Base-by-base conservation (phyloP, 768 basidiomycete genomes). In the Rhodocollybia butyracea region DNA sequence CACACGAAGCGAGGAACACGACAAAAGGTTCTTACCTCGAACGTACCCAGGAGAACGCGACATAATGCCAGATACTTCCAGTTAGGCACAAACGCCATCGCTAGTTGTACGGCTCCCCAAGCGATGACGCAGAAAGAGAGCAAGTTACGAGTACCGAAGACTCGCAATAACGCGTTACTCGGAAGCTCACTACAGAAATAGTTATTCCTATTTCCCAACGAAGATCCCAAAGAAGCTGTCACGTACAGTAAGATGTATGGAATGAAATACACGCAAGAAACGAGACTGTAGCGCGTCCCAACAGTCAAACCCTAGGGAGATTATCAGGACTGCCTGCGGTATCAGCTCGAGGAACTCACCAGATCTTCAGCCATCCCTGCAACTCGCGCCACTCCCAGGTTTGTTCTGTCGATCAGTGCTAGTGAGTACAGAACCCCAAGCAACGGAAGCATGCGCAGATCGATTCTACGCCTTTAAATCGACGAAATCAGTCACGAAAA, bases 341-440 rank as follows among this genome's bases (percentile, higher is more conserved):
- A n/a, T n/a, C 1, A 24, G 31, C 10, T 40, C 5, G 34, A 11
- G 4, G 11, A 8, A 60, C 61, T 31, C 38, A 73, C 73, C 51
- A 73, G 54, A 52, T 73, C 72, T 52, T 54, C 48, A 27, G 65
- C 68, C 73, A 75, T 73, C 15, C 73, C 73, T 29, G 71, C 68
- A 27, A 69, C 68, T 8, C 70, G 62, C 19, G 72, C 72, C 19
- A 70, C 61, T 4, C 68, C 69, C 22, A 73, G 61, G 46, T 73
- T 73, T 31, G 65, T 64, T 36, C 71, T 61, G 46, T 73, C 71
- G 45, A 72, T 71, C 26, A 72, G 60, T 2, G 72, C 68, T 17
- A 71, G 56, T 32, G 72, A 65, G 50, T 72, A 72, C n/a, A 72
- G 51, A 21, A 70, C 41, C 29, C 71, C 71, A 3, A 73, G 63